Evolutionary conservation across 352 stramenopile genomes (phyloP).

Genomic region (Phytophthora sansomeana): DNA sequence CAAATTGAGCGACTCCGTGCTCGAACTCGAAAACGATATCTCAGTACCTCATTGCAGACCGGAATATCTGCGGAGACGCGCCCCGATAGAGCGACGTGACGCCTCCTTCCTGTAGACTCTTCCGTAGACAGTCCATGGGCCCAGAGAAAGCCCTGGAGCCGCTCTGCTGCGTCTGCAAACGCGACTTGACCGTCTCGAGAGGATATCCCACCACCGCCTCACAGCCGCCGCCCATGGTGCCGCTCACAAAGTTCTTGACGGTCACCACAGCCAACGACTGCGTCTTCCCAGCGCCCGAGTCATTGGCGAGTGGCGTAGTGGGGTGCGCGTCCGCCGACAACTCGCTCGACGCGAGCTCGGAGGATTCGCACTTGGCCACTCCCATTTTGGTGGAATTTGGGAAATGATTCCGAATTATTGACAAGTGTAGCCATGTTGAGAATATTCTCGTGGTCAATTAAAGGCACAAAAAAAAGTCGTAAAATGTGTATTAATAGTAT

Average conservation of each 20-base stretch:
- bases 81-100: conserved; percentile 70
- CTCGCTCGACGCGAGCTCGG: conserved; percentile 33
- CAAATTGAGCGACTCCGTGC: conserved; percentile 16
- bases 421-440: too few species aligned
- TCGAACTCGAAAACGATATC: conserved; percentile 17
- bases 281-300: conserved; percentile 2
- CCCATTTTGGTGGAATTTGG: not conserved
- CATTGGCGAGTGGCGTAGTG: not conserved
- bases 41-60: conserved; percentile 65
- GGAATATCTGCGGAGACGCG: conserved; percentile 74
- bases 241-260: conserved; percentile 71
- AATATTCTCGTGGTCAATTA: too few species aligned
- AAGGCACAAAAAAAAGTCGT: too few species aligned
- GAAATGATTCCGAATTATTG: too few species aligned
- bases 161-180: conserved; percentile 70
- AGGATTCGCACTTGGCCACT: conserved; percentile 31
- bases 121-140: conserved; percentile 61
- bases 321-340: conserved; percentile 22
- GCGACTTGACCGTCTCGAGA: conserved; percentile 73
- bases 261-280: conserved; percentile 61
- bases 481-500: too few species aligned
- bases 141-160: conserved; percentile 42
- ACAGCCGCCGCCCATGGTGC: conserved; percentile 61
- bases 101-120: conserved; percentile 63
- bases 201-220: conserved; percentile 73